A percentile compares a stretch with the other conserved stretches of the same genome.
phyloP scores from a whole-genome alignment of 208 protist genomes.

The Crithidia bombi region DNA sequence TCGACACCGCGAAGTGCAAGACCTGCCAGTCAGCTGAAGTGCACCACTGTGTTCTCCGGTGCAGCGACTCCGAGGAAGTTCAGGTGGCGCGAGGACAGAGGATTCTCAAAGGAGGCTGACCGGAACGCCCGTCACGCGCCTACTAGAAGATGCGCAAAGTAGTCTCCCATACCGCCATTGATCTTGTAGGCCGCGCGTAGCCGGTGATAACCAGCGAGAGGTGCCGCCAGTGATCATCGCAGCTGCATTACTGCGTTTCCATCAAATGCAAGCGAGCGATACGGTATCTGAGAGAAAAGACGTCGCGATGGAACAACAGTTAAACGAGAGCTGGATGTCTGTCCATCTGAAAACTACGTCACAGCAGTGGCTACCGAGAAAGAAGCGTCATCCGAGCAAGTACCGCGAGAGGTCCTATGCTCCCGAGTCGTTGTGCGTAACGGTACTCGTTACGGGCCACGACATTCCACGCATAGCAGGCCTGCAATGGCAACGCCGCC shows the following conservation, averaged over 20 bases:
- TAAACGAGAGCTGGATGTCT: conserved; percentile 42
- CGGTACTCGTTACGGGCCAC: conserved; percentile 90
- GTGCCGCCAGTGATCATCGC: conserved; percentile 56
- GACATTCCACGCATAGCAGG: conserved; percentile 90
- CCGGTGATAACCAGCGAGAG: conserved; percentile 74
- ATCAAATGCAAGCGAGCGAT: too few species aligned
- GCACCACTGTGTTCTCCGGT: conserved; percentile 63
- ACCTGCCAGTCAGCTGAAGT: too few species aligned
- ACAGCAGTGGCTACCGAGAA: conserved; percentile 64
- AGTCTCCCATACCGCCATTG: conserved; percentile 94
- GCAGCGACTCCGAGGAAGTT: conserved; percentile 87
- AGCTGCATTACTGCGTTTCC: conserved; percentile 22
- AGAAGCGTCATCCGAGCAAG: conserved; percentile 87
- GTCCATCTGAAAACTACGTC: conserved; percentile 72
- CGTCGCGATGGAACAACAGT: conserved; percentile 25
- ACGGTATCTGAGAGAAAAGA: not conserved
- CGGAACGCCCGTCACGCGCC: conserved; percentile 90
- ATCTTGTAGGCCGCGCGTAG: conserved; percentile 81
- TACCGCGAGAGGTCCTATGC: conserved; percentile 60
- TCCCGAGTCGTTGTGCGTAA: conserved; percentile 55
- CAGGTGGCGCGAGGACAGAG: conserved; percentile 94
- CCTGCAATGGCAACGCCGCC: conserved; percentile 61
- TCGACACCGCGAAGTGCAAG: too few species aligned
- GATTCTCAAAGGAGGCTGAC: conserved; percentile 92
- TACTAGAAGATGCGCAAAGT: conserved; percentile 94